These are phyloP conservation scores for Russula brevipes DNA, from an alignment of 768 basidiomycete genomes.

Conservation along the genomic window DNA sequence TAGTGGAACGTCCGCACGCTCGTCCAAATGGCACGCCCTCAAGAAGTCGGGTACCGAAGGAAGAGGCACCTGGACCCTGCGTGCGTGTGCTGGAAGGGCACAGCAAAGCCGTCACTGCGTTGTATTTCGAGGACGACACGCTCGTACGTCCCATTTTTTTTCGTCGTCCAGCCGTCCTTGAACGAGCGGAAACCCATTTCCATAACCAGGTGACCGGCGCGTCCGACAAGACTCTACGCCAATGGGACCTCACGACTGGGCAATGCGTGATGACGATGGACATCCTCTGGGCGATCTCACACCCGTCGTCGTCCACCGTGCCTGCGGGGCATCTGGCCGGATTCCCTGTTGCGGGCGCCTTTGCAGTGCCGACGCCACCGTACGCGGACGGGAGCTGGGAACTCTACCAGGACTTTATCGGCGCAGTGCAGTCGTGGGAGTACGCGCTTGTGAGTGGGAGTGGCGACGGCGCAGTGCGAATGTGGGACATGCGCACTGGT, in stretches of 20 bases:
- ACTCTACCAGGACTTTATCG: conserved; percentile 95
- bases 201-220: conserved; percentile 85
- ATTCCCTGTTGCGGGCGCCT: conserved; percentile 54
- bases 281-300: conserved; percentile 98
- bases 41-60: conserved; percentile 28
- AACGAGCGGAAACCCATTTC: neutral
- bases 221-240: conserved; percentile 95
- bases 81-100: conserved; percentile 82
- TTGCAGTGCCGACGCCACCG: conserved; percentile 81
- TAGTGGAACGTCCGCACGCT: conserved; percentile 33
- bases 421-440: conserved; percentile 97
- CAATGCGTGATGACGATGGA: conserved; percentile 99
- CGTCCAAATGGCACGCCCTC: conserved; percentile 38
- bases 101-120: conserved; percentile 83
- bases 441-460: conserved; percentile 96
- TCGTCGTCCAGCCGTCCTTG: neutral
- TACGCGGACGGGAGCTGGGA: conserved; percentile 90
- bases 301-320: conserved; percentile 63
- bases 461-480: conserved; percentile 93
- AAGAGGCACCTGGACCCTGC: conserved; percentile 46
- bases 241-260: conserved; percentile 96
- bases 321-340: conserved; percentile 39
- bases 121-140: conserved; percentile 95
- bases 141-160: conserved; percentile 49
- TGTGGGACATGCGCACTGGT: conserved; percentile 99